phyloP scores from a whole-genome alignment of 1,284 basidiomycete species.

The Leccinum subfulvum region DNA sequence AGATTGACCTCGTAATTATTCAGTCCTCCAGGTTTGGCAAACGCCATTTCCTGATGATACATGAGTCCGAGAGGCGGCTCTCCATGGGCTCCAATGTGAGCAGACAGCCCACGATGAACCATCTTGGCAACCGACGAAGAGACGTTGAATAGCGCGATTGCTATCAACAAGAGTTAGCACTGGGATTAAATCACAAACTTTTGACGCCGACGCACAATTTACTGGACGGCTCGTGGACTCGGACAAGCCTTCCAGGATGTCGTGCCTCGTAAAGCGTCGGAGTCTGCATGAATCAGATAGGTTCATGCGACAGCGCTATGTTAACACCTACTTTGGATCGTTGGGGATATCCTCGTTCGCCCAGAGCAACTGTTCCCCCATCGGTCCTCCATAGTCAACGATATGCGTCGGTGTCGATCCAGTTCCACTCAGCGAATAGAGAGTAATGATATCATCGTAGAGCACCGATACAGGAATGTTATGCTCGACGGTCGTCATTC shows the following conservation, averaged over 20 bases:
- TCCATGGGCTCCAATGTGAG: conserved; percentile 74
- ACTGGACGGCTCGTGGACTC: conserved; percentile 60
- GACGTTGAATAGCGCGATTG: conserved; percentile 65
- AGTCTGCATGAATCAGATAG: conserved; percentile 40
- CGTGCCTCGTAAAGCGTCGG: conserved; percentile 61
- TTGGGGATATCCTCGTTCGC: conserved; percentile 61
- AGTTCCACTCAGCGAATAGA: conserved; percentile 67
- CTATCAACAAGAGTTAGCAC: conserved; percentile 36
- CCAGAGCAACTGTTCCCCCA: conserved; percentile 69
- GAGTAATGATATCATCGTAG: conserved; percentile 64
- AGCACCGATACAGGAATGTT: conserved; percentile 60
- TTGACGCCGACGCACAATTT: conserved; percentile 45
- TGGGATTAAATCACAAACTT: not conserved
- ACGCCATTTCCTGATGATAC: conserved; percentile 71
- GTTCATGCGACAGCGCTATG: not conserved
- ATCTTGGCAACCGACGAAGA: conserved; percentile 65
- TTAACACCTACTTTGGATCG: conserved; percentile 54
- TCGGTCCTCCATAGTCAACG: conserved; percentile 69
- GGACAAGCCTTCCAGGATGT: conserved; percentile 56
- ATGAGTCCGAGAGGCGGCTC: conserved; percentile 71
- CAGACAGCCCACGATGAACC: conserved; percentile 56
- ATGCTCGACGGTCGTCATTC: conserved; percentile 79
- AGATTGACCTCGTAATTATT: conserved; percentile 46
- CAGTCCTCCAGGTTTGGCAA: conserved; percentile 56
- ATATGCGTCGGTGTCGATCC: conserved; percentile 70